phyloP scores from a whole-genome alignment of 2,329 filamentous ascomycete species.

The Ceratocystis cubensis region DNA sequence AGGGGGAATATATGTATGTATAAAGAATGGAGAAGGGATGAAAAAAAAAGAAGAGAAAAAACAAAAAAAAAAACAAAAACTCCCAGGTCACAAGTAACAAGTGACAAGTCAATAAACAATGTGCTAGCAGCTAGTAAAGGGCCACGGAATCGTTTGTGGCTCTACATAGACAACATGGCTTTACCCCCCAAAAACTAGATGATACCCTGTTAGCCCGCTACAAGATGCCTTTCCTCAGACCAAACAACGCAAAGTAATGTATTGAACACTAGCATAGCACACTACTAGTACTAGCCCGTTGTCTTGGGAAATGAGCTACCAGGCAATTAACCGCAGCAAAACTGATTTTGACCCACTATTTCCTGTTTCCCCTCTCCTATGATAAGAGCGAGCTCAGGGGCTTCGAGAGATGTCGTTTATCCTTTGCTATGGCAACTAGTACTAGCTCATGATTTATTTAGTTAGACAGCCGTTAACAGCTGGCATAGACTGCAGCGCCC shows the following conservation, averaged over 20 bases:
- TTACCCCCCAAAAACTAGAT: background rate
- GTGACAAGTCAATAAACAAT: background rate
- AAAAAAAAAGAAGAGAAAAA: conserved; percentile 6
- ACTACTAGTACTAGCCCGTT: background rate
- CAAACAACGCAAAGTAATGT: background rate
- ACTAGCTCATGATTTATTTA: background rate
- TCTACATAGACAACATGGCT: too few relatives aligned
- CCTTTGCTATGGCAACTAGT: conserved; percentile 18
- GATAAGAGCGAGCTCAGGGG: conserved; percentile 16
- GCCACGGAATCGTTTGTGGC: background rate
- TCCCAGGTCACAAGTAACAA: background rate
- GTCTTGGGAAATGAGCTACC: conserved; percentile 1
- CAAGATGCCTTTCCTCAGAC: background rate
- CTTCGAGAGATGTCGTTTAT: conserved; percentile 20
- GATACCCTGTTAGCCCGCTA: background rate
- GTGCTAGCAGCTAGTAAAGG: background rate
- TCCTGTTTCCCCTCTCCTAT: background rate
- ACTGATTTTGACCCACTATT: background rate
- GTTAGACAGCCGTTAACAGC: background rate
- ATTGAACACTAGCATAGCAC: background rate
- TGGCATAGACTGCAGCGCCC: background rate
- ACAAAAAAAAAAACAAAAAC: background rate
- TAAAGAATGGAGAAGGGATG: conserved; percentile 2
- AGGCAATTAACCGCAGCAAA: background rate
- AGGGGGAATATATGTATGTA: background rate